Conservation (phyloP, 1,284 basidiomycete species). For the Trichosporon faecale region DNA sequence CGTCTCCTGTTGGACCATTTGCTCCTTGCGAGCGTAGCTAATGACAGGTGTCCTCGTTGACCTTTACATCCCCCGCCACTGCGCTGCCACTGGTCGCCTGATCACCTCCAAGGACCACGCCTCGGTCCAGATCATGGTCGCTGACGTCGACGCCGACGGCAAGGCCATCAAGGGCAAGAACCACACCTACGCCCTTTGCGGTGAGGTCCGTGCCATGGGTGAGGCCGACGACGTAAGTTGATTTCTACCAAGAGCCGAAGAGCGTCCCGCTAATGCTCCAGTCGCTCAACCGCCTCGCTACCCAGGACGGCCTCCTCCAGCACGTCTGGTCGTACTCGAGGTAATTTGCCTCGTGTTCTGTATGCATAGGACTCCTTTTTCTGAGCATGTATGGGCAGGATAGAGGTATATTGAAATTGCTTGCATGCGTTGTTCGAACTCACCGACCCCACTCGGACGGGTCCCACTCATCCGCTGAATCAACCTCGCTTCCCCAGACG, state of each 20-base stretch:
- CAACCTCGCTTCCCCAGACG: constrained; percentile 30
- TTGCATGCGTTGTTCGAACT: background rate
- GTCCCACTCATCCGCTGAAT: constrained; percentile 39
- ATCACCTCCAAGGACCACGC: constrained; percentile 99
- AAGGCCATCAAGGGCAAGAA: constrained; percentile 75
- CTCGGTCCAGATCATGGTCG: constrained; percentile 91
- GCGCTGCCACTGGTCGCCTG: constrained; percentile 92
- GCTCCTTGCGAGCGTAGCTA: background rate
- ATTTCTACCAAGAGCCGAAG: background rate
- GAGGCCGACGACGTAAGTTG: constrained; percentile 77
- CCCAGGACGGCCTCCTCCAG: constrained; percentile 71
- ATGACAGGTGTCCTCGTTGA: constrained; percentile 85
- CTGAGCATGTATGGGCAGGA: constrained; percentile 9
- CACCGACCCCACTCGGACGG: constrained; percentile 39
- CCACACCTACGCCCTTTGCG: constrained; percentile 91
- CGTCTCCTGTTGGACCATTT: background rate
- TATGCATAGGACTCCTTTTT: constrained; percentile 26
- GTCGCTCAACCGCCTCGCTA: constrained; percentile 92
- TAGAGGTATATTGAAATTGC: background rate
- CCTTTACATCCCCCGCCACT: constrained; percentile 99
- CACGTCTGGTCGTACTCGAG: constrained; percentile 52
- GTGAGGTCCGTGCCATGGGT: constrained; percentile 87
- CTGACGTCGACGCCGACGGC: constrained; percentile 91
- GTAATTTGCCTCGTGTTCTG: constrained; percentile 30
- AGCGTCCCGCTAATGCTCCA: constrained; percentile 7